These are phyloP conservation scores for Lentinus tigrinus DNA, from an alignment of 768 basidiomycete species.

Conservation along the genomic window DNA sequence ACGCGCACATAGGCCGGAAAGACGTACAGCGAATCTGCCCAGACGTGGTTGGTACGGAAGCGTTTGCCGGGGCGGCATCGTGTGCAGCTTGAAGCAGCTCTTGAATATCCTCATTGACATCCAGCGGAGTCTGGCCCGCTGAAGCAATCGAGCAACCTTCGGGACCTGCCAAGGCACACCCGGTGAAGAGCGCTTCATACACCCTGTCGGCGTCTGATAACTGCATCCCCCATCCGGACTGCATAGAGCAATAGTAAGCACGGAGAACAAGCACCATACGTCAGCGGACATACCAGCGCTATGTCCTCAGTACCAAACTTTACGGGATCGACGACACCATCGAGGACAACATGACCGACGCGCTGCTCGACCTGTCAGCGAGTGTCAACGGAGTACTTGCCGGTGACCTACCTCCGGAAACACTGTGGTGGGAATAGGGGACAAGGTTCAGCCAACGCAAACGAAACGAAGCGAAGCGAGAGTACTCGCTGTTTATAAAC, in stretches of 20 bases:
- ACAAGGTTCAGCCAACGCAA: neutral
- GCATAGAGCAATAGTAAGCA: neutral
- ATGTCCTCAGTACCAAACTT: neutral
- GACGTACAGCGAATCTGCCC: neutral
- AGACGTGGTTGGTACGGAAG: neutral
- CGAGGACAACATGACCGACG: conserved; percentile 6
- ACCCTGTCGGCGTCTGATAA: conserved; percentile 5
- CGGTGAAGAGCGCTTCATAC: conserved; percentile 2
- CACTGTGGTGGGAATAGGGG: neutral
- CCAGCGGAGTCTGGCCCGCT: neutral
- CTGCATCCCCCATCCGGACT: neutral
- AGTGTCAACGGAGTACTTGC: too few relatives aligned
- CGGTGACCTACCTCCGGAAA: conserved; percentile 8
- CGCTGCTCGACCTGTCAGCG: neutral
- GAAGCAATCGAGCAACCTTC: conserved; percentile 1
- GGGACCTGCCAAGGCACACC: conserved; percentile 9
- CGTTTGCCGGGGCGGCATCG: neutral
- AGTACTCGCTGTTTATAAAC: conserved; percentile 4
- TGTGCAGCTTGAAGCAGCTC: neutral
- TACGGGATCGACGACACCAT: conserved; percentile 2
- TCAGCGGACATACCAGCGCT: neutral
- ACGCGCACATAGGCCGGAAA: too few relatives aligned
- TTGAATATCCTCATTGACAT: neutral
- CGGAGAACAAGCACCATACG: too few relatives aligned
- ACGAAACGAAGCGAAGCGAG: neutral